Evolutionary conservation across 2,329 filamentous ascomycete species (phyloP), one percentile per base, ranked within the genome.

Genomic region (Xylariaceae sp.): DNA sequence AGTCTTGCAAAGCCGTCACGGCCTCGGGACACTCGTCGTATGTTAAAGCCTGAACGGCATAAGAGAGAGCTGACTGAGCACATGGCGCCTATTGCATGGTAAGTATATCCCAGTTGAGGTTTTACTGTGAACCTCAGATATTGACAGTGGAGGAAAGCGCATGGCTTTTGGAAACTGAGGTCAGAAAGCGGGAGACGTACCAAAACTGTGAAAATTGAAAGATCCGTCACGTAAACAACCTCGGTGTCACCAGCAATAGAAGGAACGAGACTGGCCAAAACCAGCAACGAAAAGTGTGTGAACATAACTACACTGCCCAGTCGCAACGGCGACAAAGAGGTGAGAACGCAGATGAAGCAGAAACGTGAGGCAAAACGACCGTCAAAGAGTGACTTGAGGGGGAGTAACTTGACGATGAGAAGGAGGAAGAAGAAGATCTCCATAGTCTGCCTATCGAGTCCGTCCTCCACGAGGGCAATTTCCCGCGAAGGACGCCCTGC

Each of bases 1-100:
- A 81, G 9, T 70, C 72, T 54, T 80, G 76, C 9, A 81, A 62
- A 5, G 67, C 71, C 5, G 70, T 68, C 12, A 70, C 71, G 5
- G 62, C 71, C 22, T 71, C 65, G 12, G 71, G 71, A 53, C 77
- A 80, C 41, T 64, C 66, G 10, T 66, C 63, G 27, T 66, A 59
- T 0, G 77, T 78, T 54, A 74, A 68, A 33, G 57, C 51, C 50
- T 70, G 66, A 54, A 81, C 62, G 48, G 72, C 69, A 51, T 71
- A 69, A 2, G 68, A 71, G 36, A 81, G 49, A 10, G 75, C 77
- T 2, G 61, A 66, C 51, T 71, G 67, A 4, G 70, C 77, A 59
- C 78, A 81, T 19, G 75, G 75, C 36, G 76, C 77, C 74, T 80
- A 52, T 39, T 9, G 9, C 12, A 36, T 5, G 5, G 33, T 36